Conservation (phyloP, 2,329 filamentous ascomycete genomes). For the Sclerotinia trifoliorum region DNA sequence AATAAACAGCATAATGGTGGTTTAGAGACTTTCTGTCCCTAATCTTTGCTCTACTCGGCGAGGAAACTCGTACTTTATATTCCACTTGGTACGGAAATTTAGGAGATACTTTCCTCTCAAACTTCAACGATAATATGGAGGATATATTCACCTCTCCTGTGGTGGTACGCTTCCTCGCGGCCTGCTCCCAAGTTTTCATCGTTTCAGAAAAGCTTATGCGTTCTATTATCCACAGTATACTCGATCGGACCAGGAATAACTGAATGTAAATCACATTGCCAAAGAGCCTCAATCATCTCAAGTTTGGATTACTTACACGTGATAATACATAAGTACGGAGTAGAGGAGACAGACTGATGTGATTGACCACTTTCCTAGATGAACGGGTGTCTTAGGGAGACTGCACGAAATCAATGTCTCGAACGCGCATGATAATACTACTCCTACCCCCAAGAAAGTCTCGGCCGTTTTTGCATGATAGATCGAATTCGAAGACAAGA, state of each 20-base stretch:
- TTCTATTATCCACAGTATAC: background rate
- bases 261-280: background rate
- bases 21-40: conserved; percentile 22
- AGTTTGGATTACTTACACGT: conserved; percentile 7
- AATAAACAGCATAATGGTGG: conserved; percentile 36
- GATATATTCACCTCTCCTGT: background rate
- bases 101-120: background rate
- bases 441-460: background rate
- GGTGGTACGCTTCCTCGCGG: background rate
- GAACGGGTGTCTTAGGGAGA: background rate
- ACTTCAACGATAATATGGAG: background rate
- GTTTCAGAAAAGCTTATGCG: background rate
- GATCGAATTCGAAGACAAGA: background rate
- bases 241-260: background rate
- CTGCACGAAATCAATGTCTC: conserved; percentile 13
- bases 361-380: background rate
- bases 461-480: background rate
- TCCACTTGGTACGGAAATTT: background rate
- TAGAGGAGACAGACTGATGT: background rate
- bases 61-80: background rate
- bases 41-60: background rate
- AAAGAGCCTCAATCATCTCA: background rate
- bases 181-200: background rate
- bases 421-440: background rate
- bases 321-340: background rate